Conservation (phyloP, 176 grass and related monocot species). For the Cenchrus americanus region DNA sequence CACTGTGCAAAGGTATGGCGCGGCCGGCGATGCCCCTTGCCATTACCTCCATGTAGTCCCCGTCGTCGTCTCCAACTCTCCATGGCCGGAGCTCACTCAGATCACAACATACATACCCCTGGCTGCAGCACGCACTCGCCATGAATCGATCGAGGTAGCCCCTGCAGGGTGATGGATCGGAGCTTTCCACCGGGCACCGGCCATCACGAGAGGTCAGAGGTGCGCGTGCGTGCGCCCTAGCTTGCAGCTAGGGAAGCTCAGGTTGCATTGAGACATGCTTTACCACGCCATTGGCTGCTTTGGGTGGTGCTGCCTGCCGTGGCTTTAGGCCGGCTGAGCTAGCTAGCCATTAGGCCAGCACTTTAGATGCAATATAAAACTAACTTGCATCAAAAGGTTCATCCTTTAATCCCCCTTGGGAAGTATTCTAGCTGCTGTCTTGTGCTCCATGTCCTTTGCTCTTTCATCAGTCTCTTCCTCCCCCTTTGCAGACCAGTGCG, state of each 20-base stretch:
- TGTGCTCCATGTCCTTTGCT: constrained; percentile 48
- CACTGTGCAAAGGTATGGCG: constrained; percentile 20
- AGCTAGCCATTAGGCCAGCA: background rate
- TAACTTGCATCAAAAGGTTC: constrained; percentile 53
- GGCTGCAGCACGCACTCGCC: background rate
- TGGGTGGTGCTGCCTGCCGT: constrained; percentile 38
- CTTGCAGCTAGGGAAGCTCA: constrained; percentile 6
- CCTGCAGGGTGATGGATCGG: too few relatives aligned
- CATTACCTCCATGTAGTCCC: constrained; percentile 36
- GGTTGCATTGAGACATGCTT: constrained; percentile 22
- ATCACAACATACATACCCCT: background rate
- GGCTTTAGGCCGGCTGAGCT: background rate
- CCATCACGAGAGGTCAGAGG: background rate
- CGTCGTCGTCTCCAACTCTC: background rate
- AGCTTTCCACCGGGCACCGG: too few relatives aligned
- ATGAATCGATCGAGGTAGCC: background rate
- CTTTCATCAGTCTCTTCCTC: background rate
- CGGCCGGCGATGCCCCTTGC: constrained; percentile 32
- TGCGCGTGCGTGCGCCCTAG: constrained; percentile 10
- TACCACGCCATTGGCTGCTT: constrained; percentile 36
- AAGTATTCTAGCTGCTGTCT: constrained; percentile 47
- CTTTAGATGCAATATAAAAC: constrained; percentile 24
- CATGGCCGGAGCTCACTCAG: background rate
- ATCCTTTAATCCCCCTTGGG: constrained; percentile 34
- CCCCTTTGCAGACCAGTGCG: background rate